Evolutionary conservation across 257 asterid species (phyloP), one percentile per base, ranked within the genome.

Genomic region (Nicotiana tabacum): DNA sequence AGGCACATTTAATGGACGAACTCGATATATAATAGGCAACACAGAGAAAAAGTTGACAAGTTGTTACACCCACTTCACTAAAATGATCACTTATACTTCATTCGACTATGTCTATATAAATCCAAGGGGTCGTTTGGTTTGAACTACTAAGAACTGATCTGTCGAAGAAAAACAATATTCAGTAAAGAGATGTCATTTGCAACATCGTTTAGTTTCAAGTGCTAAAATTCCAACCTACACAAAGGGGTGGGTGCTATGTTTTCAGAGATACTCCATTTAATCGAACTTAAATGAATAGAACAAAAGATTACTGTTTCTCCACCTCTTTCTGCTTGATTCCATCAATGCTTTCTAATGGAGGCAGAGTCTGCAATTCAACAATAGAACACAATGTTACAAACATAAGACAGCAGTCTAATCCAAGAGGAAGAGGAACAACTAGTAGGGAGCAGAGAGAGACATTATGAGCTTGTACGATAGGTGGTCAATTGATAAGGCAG

Each of bases 301-400:
- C 12, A 21, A 74, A 51, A 74, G 43, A 53, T 53, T 51, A 87
- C 32, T 13, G 78, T 87, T 87, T 87, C 86, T 76, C 46, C 72
- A 68, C 80, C 67, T 84, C 81, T 56, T 82, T 89, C 81, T 66
- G 80, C 78, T 74, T 80, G 65, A 65, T 78, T 58, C 58, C 90
- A 43, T 83, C 83, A 1, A 43, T 55, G 57, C 56, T 65, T 13
- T 65, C 88, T 12, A 67, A 56, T 5, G 89, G 89, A 48, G 91
- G 92, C 69, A 91, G 85, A 32, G 81, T 86, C 93, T 90, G 87
- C 87, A 86, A 32, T 82, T 27, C 4, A 67, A 56, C 55, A 58
- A 51, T 57, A 51, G 51, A 35, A n/a, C 29, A 17, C 51, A 48
- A 64, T 55, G 64, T 67, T 29, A 57, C 1, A 62, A 62, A 29